These are phyloP conservation scores for Thoreauomyces humboldtii DNA, from an alignment of 192 early-diverging fungal species.

Conservation along the genomic window DNA sequence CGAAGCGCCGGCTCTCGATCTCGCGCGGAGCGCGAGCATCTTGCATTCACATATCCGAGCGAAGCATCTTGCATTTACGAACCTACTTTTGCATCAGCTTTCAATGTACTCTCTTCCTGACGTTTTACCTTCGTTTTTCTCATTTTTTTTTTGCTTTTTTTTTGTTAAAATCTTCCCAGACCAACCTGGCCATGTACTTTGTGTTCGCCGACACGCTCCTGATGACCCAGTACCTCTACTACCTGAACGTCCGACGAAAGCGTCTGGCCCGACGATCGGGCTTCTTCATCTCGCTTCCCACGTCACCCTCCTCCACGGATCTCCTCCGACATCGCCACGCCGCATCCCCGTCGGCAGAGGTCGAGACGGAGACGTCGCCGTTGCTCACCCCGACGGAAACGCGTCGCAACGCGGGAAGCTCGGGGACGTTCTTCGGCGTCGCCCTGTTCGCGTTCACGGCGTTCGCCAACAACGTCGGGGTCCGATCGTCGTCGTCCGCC, in stretches of 20 bases:
- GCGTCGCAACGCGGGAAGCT: too few species aligned
- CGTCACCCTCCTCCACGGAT: neutral
- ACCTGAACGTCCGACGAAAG: neutral
- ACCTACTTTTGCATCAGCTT: too few species aligned
- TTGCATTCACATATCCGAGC: too few species aligned
- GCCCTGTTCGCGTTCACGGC: neutral
- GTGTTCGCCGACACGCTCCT: constrained; percentile 37
- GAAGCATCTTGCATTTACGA: too few species aligned
- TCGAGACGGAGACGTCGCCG: neutral
- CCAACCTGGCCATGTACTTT: constrained; percentile 49
- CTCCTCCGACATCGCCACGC: neutral
- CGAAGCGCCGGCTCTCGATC: too few species aligned
- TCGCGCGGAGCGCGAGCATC: too few species aligned
- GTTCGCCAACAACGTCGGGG: too few species aligned
- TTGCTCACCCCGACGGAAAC: constrained; percentile 1
- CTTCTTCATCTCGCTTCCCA: constrained; percentile 1
- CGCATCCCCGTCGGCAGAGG: neutral
- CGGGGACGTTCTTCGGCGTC: neutral
- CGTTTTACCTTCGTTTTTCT: too few species aligned
- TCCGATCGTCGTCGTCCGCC: too few species aligned
- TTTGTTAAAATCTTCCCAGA: neutral
- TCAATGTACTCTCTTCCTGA: too few species aligned
- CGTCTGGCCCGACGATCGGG: neutral
- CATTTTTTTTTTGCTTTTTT: neutral
- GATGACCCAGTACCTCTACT: constrained; percentile 39